phyloP scores from a whole-genome alignment of 192 early-diverging fungal genomes.

The Backusella circina region DNA sequence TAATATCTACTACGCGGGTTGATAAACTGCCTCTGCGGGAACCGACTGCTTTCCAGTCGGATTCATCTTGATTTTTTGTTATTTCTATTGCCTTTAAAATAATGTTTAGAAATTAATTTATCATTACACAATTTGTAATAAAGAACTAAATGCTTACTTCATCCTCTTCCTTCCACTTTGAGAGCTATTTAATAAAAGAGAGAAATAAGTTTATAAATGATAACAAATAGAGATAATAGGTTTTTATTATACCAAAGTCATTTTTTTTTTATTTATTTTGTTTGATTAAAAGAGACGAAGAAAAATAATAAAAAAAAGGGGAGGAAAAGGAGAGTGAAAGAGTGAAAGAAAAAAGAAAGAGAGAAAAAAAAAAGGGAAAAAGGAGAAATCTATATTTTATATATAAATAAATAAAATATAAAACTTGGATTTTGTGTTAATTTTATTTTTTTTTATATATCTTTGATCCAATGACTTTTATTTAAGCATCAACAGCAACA shows the following conservation, averaged over 20 bases:
- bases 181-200: not conserved
- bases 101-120: not conserved
- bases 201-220: not conserved
- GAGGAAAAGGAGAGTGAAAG: not conserved
- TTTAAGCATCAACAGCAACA: not conserved
- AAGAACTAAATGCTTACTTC: not conserved
- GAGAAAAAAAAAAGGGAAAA: not conserved
- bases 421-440: not conserved
- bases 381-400: not conserved
- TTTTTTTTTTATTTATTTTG: not conserved
- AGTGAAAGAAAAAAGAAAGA: not conserved
- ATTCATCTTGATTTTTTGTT: not conserved
- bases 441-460: not conserved
- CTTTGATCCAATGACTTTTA: not conserved
- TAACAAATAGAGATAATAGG: not conserved
- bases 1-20: not conserved
- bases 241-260: not conserved
- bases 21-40: not conserved
- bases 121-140: not conserved
- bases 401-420: not conserved
- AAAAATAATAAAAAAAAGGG: not conserved
- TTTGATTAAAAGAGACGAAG: not conserved
- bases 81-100: not conserved
- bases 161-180: constrained; percentile 2
- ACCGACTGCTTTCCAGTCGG: not conserved